Evolutionary conservation across 495 filamentous ascomycete genomes (phyloP).

Genomic region (Neurospora sp.): DNA sequence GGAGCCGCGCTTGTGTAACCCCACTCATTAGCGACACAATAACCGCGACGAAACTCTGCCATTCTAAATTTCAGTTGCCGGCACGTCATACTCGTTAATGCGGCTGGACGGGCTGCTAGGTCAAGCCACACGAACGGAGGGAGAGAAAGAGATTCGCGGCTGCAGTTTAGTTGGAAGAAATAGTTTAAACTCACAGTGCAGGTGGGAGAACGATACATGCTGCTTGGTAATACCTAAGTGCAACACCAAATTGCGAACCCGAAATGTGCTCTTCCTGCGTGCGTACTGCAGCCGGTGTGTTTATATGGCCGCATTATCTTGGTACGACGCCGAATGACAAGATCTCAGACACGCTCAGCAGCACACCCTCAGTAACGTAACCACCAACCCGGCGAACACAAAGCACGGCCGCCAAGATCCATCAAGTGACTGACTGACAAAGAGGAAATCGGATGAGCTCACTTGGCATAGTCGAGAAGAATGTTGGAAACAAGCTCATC

Average conservation of each 20-base stretch:
- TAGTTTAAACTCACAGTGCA: neutral
- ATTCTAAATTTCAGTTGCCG: neutral
- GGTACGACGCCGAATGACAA: neutral
- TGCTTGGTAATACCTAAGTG: neutral
- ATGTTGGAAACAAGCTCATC: neutral
- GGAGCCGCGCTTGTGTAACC: constrained; percentile 4
- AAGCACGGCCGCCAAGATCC: neutral
- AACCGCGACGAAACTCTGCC: constrained; percentile 7
- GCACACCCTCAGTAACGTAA: too few species aligned
- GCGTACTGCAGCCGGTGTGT: neutral
- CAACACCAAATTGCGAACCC: neutral
- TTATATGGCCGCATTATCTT: neutral
- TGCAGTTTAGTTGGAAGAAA: neutral
- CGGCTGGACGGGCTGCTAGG: neutral
- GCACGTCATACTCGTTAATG: neutral
- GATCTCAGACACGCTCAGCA: neutral
- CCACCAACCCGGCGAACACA: neutral
- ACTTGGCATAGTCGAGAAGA: neutral
- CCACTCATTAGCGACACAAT: constrained; percentile 6
- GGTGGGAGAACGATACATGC: neutral
- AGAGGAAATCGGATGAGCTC: neutral
- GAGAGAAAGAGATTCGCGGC: neutral
- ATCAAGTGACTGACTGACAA: neutral
- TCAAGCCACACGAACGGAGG: neutral
- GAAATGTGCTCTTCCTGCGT: neutral